phyloP scores from a whole-genome alignment of 23 red algal species.

The Gracilaria vermiculophylla region DNA sequence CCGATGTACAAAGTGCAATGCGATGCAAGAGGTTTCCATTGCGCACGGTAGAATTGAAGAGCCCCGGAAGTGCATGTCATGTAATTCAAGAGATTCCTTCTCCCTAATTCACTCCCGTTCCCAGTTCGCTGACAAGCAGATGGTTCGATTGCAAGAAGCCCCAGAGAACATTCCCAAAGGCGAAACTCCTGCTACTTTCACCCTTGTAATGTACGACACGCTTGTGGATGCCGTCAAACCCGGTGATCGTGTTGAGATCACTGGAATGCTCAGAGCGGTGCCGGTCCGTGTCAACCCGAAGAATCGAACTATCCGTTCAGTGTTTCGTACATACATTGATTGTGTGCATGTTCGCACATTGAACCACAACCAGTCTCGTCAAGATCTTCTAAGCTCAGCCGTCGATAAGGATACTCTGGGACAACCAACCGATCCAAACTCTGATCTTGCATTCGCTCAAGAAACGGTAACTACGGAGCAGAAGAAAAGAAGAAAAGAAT shows the following conservation, averaged over 20 bases:
- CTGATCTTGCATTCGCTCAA: conserved; percentile 1
- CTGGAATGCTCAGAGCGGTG: conserved; percentile 79
- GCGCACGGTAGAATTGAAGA: conserved; percentile 83
- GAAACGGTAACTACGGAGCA: conserved; percentile 49
- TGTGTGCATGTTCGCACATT: conserved; percentile 81
- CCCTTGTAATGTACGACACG: conserved; percentile 87
- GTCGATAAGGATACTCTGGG: conserved; percentile 44
- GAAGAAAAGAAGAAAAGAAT: conserved; percentile 41
- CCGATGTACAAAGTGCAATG: conserved; percentile 77
- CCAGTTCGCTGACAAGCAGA: conserved; percentile 91
- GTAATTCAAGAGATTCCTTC: conserved; percentile 74
- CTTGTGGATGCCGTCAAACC: conserved; percentile 94
- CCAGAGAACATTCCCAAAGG: conserved; percentile 94
- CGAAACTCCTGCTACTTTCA: conserved; percentile 93
- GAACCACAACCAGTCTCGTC: conserved; percentile 55
- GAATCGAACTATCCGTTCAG: conserved; percentile 75
- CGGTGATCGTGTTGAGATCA: conserved; percentile 96
- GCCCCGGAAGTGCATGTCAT: conserved; percentile 76
- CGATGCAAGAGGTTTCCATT: conserved; percentile 70
- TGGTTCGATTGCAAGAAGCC: conserved; percentile 93
- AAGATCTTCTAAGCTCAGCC: not conserved
- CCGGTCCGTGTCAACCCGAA: conserved; percentile 86
- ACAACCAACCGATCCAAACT: conserved; percentile 15
- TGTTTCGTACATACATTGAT: conserved; percentile 97
- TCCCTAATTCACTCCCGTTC: conserved; percentile 86